A percentile compares a stretch with the other conserved stretches of the same genome.
phyloP scores from a whole-genome alignment of 208 protist genomes.

The Polymyxa betae region DNA sequence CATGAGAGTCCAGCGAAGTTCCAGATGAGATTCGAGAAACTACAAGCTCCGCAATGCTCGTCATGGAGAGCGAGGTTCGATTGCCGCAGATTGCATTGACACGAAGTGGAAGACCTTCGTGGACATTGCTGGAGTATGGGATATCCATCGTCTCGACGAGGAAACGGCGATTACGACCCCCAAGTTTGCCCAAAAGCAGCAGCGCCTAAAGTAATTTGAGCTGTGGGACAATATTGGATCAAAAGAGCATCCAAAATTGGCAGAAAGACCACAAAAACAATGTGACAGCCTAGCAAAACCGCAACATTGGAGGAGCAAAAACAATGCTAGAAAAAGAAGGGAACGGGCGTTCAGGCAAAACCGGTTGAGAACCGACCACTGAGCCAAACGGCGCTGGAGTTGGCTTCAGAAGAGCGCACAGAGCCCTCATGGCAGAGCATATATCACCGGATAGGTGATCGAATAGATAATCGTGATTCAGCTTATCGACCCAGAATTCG shows the following conservation, averaged over 20 bases:
- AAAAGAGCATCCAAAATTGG: no score
- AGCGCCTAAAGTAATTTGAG: slow-evolving; percentile 64
- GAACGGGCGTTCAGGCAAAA: neutral
- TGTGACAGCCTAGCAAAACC: no score
- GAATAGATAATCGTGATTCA: slow-evolving; percentile 66
- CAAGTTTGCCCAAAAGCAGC: slow-evolving; percentile 81
- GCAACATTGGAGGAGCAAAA: no score
- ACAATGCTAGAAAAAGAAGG: no score
- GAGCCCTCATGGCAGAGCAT: slow-evolving; percentile 18
- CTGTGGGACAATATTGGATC: no score
- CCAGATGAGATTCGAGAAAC: no score
- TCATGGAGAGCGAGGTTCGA: neutral
- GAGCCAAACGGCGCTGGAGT: slow-evolving; percentile 66
- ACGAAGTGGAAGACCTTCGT: slow-evolving; percentile 6
- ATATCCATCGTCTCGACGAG: slow-evolving; percentile 55
- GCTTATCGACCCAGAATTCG: slow-evolving; percentile 69
- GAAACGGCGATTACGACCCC: slow-evolving; percentile 76
- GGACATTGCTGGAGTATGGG: neutral
- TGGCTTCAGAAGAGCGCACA: slow-evolving; percentile 63
- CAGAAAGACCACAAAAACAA: no score
- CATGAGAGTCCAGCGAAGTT: no score
- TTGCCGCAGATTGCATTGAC: neutral
- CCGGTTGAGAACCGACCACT: slow-evolving; percentile 10
- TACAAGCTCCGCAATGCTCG: no score
- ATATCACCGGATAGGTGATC: slow-evolving; percentile 54